phyloP scores from a whole-genome alignment of 352 stramenopile genomes.

The Globisporangium barbulae region DNA sequence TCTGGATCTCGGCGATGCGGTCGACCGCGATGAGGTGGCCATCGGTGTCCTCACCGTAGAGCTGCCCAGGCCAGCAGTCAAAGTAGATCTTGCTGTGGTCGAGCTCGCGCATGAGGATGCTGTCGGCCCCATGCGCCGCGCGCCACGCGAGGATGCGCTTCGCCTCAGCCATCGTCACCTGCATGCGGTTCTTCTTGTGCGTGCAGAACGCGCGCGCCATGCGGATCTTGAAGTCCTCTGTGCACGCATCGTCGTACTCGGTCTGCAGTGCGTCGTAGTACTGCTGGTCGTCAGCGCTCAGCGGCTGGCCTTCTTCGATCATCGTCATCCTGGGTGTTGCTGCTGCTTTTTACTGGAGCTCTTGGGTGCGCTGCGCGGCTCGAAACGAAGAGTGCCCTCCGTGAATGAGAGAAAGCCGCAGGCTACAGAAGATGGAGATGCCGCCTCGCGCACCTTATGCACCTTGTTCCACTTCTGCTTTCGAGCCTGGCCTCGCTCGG shows the following conservation, averaged over 20 bases:
- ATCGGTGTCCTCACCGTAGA: constrained; percentile 73
- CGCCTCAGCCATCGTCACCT: constrained; percentile 58
- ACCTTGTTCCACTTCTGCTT: neutral
- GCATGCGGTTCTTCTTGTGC: constrained; percentile 67
- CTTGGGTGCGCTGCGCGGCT: neutral
- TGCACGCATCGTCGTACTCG: constrained; percentile 49
- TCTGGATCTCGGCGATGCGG: constrained; percentile 58
- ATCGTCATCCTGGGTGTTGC: constrained; percentile 20
- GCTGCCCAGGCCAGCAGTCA: constrained; percentile 55
- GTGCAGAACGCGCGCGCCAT: constrained; percentile 53
- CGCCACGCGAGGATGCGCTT: constrained; percentile 66
- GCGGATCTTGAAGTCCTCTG: constrained; percentile 62
- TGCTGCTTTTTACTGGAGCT: neutral
- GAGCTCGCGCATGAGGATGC: constrained; percentile 45
- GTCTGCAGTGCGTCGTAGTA: constrained; percentile 57
- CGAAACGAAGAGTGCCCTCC: neutral
- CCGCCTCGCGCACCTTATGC: neutral
- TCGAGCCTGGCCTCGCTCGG: neutral
- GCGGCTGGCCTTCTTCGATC: constrained; percentile 46
- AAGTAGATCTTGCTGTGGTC: constrained; percentile 58
- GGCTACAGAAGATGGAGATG: neutral
- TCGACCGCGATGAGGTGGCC: constrained; percentile 72
- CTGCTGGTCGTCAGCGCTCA: constrained; percentile 47
- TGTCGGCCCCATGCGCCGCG: constrained; percentile 38
- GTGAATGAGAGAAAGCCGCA: neutral